Percentiles rank a stretch among this genome's conserved stretches.
These are phyloP conservation scores for Panaeolus cyanescens DNA, from an alignment of 768 basidiomycete genomes.

Conservation along the genomic window DNA sequence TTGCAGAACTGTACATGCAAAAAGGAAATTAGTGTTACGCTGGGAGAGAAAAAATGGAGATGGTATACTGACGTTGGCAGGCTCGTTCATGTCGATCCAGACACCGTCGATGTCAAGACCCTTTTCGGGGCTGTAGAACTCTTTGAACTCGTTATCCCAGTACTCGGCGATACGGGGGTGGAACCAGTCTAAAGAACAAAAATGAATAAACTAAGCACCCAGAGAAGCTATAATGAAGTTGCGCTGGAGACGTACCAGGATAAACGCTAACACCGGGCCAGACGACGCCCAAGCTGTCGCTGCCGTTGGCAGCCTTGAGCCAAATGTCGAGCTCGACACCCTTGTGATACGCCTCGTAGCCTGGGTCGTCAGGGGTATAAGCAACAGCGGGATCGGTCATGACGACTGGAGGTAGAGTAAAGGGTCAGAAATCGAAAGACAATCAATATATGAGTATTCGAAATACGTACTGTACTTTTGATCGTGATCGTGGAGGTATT, in stretches of 20 bases:
- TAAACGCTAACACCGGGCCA: conserved; percentile 61
- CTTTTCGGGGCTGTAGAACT: conserved; percentile 52
- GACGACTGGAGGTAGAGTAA: conserved; percentile 41
- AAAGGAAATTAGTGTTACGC: background rate
- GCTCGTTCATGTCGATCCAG: conserved; percentile 83
- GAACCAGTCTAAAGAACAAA: conserved; percentile 54
- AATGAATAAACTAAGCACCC: background rate
- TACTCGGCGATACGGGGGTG: conserved; percentile 51
- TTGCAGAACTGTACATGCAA: conserved; percentile 56
- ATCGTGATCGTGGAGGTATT: conserved; percentile 57
- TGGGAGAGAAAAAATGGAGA: background rate
- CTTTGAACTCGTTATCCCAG: conserved; percentile 63
- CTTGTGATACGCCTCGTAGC: conserved; percentile 55
- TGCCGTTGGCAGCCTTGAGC: conserved; percentile 65
- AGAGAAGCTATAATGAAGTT: background rate
- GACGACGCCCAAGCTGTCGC: conserved; percentile 55
- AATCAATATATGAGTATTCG: conserved; percentile 14
- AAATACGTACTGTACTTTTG: conserved; percentile 57
- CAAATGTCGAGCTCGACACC: conserved; percentile 57
- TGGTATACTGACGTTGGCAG: conserved; percentile 48
- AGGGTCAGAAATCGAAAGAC: background rate
- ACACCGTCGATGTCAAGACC: conserved; percentile 70
- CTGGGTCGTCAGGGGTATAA: conserved; percentile 41
- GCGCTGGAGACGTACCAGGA: conserved; percentile 40
- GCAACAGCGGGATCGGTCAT: conserved; percentile 79